Conservation (phyloP, 345 rosid genomes). For the Jatropha curcas region DNA sequence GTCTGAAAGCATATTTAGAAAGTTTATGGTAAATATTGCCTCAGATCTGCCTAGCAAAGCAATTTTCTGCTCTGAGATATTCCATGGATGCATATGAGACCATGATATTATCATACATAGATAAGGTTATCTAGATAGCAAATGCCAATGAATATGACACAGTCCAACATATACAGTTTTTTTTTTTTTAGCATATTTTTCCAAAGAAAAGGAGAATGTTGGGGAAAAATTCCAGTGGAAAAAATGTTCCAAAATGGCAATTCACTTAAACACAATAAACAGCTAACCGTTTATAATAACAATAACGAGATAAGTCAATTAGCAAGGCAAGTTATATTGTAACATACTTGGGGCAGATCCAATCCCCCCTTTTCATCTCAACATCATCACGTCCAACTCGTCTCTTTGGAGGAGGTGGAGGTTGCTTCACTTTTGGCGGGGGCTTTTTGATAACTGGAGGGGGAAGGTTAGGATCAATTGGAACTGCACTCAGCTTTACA, state of each 20-base stretch:
- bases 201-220: neutral
- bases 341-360: constrained; percentile 95
- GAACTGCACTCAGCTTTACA: constrained; percentile 85
- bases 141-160: neutral
- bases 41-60: constrained; percentile 4
- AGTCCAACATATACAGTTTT: neutral
- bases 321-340: neutral
- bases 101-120: neutral
- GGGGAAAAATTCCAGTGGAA: neutral
- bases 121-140: neutral
- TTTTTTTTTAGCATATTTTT: neutral
- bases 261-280: neutral
- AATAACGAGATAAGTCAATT: too few relatives aligned
- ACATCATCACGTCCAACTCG: constrained; percentile 95
- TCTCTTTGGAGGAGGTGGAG: constrained; percentile 87
- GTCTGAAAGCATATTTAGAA: neutral
- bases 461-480: constrained; percentile 91
- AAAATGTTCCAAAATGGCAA: neutral
- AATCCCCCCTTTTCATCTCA: constrained; percentile 99
- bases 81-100: constrained; percentile 1
- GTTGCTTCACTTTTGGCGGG: constrained; percentile 95
- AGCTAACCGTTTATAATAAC: neutral
- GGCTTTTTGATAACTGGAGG: constrained; percentile 85
- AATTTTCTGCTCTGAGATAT: neutral
- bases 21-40: neutral